Conservation (phyloP, 208 protist genomes). For the Crithidia fasciculata region DNA sequence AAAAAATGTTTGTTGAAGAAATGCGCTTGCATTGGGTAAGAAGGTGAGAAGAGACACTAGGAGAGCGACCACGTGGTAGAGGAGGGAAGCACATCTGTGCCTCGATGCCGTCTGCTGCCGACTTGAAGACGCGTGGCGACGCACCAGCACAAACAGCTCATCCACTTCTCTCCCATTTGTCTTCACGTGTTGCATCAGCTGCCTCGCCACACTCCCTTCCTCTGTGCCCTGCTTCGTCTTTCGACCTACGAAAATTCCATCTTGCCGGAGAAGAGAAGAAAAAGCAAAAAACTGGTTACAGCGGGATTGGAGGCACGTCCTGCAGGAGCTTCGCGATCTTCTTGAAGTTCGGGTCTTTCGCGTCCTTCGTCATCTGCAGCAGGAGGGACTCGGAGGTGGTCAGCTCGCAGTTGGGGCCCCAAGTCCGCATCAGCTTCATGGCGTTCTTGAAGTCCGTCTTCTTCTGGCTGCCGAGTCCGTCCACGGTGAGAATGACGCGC, state of each 20-base stretch:
- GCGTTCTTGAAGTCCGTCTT: conserved; percentile 60
- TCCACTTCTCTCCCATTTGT: too few relatives aligned
- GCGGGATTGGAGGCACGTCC: conserved; percentile 42
- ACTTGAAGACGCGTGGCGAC: too few relatives aligned
- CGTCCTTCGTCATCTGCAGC: conserved; percentile 72
- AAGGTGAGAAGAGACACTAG: too few relatives aligned
- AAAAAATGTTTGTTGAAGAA: conserved; percentile 5
- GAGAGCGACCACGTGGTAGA: too few relatives aligned
- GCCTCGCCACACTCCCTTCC: too few relatives aligned
- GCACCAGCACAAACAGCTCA: too few relatives aligned
- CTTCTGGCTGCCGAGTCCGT: conserved; percentile 82
- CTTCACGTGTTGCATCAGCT: too few relatives aligned
- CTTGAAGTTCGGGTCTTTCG: conserved; percentile 76
- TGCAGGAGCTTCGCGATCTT: conserved; percentile 58
- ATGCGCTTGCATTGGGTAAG: not conserved
- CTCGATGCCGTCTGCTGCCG: too few relatives aligned
- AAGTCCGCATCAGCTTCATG: conserved; percentile 63
- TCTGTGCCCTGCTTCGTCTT: too few relatives aligned
- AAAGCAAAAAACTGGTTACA: conserved; percentile 9
- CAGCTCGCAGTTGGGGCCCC: conserved; percentile 62
- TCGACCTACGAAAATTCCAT: too few relatives aligned
- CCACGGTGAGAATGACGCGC: conserved; percentile 62
- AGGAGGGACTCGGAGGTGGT: conserved; percentile 77
- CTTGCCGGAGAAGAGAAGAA: conserved; percentile 3
- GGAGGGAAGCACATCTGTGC: too few relatives aligned